A percentile compares a stretch with the other conserved stretches of the same genome.
Evolutionary conservation across 1,284 basidiomycete species (phyloP).

Genomic region (Mycena sp.): DNA sequence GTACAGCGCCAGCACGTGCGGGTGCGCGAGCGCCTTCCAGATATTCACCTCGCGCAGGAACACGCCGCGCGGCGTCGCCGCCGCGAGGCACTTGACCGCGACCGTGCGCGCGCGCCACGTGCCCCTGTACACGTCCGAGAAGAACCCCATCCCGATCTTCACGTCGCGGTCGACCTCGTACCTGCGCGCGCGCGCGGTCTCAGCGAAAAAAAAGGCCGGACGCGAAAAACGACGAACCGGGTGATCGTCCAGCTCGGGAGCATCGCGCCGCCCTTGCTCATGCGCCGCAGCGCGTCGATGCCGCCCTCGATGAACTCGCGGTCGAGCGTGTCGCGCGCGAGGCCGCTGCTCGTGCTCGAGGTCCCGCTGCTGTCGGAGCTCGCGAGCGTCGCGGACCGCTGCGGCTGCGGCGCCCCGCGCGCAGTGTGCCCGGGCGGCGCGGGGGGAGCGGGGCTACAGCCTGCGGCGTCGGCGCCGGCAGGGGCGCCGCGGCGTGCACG

Average conservation of each 20-base stretch:
- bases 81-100: slow-evolving; percentile 63
- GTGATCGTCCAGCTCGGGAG: slow-evolving; percentile 81
- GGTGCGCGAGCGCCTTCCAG: slow-evolving; percentile 61
- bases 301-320: too few relatives aligned
- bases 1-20: slow-evolving; percentile 61
- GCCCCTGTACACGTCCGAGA: slow-evolving; percentile 74
- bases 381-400: slow-evolving; percentile 6
- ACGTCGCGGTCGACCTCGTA: slow-evolving; percentile 78
- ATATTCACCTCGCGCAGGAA: too few relatives aligned
- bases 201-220: background rate
- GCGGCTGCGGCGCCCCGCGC: background rate
- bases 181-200: slow-evolving; percentile 1
- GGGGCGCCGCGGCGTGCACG: too few relatives aligned
- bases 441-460: background rate
- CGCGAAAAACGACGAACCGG: slow-evolving; percentile 43
- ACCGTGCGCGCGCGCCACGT: slow-evolving; percentile 68
- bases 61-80: slow-evolving; percentile 55
- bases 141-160: too few relatives aligned
- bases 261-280: slow-evolving; percentile 38
- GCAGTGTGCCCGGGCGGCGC: background rate
- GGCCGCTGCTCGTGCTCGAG: slow-evolving; percentile 49
- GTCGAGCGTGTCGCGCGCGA: slow-evolving; percentile 60
- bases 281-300: too few relatives aligned
- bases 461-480: background rate
- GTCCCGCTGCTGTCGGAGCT: slow-evolving; percentile 16